Conservation (phyloP, 2,329 filamentous ascomycete genomes). For the Colletotrichum sansevieriae region DNA sequence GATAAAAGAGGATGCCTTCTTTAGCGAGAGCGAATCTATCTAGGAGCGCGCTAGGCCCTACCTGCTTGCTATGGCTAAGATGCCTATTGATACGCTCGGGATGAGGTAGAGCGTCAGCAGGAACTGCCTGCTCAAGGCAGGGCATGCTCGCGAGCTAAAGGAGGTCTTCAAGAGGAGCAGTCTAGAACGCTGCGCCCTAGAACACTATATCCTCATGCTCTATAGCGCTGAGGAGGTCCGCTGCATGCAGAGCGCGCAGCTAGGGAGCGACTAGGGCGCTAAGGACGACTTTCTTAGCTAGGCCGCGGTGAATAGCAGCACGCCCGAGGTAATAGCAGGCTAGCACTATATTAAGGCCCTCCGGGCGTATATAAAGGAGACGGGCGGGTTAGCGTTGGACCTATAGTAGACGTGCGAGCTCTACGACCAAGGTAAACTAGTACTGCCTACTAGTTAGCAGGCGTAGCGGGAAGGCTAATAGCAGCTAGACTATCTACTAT, state of each 20-base stretch:
- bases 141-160: neutral
- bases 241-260: neutral
- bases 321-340: conserved; percentile 27
- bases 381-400: conserved; percentile 13
- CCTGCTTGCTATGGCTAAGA: conserved; percentile 3
- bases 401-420: conserved; percentile 41
- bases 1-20: neutral
- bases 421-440: conserved; percentile 38
- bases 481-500: conserved; percentile 23
- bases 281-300: neutral
- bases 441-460: no score
- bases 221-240: neutral
- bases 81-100: conserved; percentile 1
- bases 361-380: conserved; percentile 25
- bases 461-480: neutral
- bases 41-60: conserved; percentile 3
- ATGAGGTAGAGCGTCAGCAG: conserved; percentile 2
- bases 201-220: conserved; percentile 3
- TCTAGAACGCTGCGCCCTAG: neutral
- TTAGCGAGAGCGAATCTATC: conserved; percentile 1
- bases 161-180: conserved; percentile 3
- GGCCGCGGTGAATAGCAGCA: neutral
- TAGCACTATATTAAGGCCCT: conserved; percentile 39
- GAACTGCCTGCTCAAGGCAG: conserved; percentile 4
- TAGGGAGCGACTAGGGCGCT: neutral